Evolutionary conservation across 495 filamentous ascomycete species (phyloP).

Genomic region (Xylaria acuta): DNA sequence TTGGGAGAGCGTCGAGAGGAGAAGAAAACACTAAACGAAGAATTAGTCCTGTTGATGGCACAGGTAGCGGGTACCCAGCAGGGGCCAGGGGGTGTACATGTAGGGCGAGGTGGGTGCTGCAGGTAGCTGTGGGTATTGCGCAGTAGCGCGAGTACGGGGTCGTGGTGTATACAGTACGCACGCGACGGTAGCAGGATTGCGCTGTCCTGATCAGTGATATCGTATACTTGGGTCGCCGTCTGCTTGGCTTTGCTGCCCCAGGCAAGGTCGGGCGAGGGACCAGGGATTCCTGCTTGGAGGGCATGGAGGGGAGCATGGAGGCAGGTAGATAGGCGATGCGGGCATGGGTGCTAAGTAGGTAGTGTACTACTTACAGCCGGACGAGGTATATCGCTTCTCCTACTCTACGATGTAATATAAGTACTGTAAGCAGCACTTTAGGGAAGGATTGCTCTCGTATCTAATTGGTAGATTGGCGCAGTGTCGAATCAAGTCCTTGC

Average conservation of each 20-base stretch:
- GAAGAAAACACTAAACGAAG: not conserved
- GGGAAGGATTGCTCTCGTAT: constrained; percentile 40
- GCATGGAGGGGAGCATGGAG: not conserved
- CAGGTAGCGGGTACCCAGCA: not conserved
- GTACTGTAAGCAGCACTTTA: too few species aligned
- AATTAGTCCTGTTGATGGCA: not conserved
- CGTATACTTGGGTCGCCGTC: not conserved
- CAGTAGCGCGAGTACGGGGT: constrained; percentile 1
- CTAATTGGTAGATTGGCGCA: constrained; percentile 42
- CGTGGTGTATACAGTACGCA: not conserved
- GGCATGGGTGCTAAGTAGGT: too few species aligned
- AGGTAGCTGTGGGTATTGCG: not conserved
- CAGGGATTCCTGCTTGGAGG: not conserved
- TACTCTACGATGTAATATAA: too few species aligned
- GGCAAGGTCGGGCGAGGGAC: not conserved
- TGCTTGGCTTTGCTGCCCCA: not conserved
- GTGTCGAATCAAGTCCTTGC: constrained; percentile 28
- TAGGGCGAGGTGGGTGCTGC: not conserved
- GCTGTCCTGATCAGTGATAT: too few species aligned
- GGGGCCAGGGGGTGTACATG: not conserved
- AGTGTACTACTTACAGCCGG: constrained; percentile 6
- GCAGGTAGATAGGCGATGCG: not conserved
- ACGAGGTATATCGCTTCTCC: not conserved
- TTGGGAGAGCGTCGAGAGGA: not conserved
- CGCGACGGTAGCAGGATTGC: not conserved